Percentiles rank a stretch among this genome's conserved stretches.
These are phyloP conservation scores for Talaromyces wortmannii DNA, from an alignment of 495 filamentous ascomycete genomes.

Conservation along the genomic window DNA sequence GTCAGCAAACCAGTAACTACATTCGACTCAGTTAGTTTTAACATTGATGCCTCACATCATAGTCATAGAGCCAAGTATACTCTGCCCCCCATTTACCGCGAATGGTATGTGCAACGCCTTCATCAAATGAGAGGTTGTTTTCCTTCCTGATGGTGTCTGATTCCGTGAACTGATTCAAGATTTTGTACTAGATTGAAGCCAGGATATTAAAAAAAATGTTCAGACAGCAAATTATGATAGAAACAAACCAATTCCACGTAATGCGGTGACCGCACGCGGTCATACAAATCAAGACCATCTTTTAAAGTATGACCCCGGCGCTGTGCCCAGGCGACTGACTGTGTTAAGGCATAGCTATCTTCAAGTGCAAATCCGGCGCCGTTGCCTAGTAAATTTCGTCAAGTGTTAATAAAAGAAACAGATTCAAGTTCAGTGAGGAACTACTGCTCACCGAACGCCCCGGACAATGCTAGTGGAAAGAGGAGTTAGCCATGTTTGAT, in stretches of 20 bases:
- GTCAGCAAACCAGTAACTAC: not conserved
- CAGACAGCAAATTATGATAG: not conserved
- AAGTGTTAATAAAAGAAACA: too few relatives aligned
- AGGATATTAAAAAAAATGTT: not conserved
- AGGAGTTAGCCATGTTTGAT: not conserved
- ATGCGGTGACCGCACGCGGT: slow-evolving; percentile 15
- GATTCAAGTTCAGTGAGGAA: too few relatives aligned
- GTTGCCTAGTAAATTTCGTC: slow-evolving; percentile 26
- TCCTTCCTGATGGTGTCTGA: slow-evolving; percentile 1
- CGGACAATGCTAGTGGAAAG: slow-evolving; percentile 11
- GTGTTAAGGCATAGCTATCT: slow-evolving; percentile 47
- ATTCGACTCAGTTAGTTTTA: not conserved
- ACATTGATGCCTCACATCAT: slow-evolving; percentile 7
- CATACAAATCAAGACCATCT: slow-evolving; percentile 13
- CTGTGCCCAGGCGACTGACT: slow-evolving; percentile 13
- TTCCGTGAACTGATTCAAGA: slow-evolving; percentile 9
- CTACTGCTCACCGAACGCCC: slow-evolving; percentile 12
- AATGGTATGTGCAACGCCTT: slow-evolving; percentile 1
- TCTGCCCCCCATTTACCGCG: slow-evolving; percentile 4
- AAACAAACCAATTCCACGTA: slow-evolving; percentile 13
- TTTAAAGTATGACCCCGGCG: not conserved
- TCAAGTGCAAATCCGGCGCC: slow-evolving; percentile 58
- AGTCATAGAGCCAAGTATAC: slow-evolving; percentile 10
- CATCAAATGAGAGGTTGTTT: slow-evolving; percentile 6
- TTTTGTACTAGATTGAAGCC: slow-evolving; percentile 6